A percentile compares a stretch with the other conserved stretches of the same genome.
Conservation (phyloP, 768 basidiomycete genomes). For the Suillus clintonianus region DNA sequence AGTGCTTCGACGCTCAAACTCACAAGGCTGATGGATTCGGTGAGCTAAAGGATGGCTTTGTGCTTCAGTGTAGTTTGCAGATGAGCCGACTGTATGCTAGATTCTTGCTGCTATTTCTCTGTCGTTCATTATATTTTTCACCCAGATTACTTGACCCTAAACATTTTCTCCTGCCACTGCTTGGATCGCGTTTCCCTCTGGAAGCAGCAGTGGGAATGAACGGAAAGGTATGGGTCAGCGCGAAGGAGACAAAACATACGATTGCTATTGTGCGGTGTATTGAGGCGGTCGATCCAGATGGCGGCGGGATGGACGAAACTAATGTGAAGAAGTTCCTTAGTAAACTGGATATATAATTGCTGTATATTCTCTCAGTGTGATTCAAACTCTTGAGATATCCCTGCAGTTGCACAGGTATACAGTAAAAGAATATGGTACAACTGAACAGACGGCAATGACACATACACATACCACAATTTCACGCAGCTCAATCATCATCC, state of each 20-base stretch:
- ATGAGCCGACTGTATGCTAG: constrained; percentile 80
- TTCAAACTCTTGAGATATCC: not conserved
- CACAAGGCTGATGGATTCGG: constrained; percentile 93
- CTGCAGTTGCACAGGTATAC: not conserved
- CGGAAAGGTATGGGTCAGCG: constrained; percentile 87
- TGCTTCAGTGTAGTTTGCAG: constrained; percentile 78
- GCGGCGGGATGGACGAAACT: constrained; percentile 58
- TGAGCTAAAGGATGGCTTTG: constrained; percentile 86
- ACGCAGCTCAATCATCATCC: constrained; percentile 57
- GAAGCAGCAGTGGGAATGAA: constrained; percentile 91
- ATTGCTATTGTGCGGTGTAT: constrained; percentile 80
- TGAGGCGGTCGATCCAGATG: constrained; percentile 77
- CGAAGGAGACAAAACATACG: constrained; percentile 71
- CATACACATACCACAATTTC: not conserved
- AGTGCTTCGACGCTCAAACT: constrained; percentile 94
- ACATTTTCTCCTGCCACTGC: constrained; percentile 78
- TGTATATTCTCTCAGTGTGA: not conserved
- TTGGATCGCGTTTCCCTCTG: constrained; percentile 82
- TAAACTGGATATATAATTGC: constrained; percentile 41
- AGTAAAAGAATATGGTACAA: constrained; percentile 5
- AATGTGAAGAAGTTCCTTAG: constrained; percentile 55
- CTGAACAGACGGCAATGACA: constrained; percentile 1
- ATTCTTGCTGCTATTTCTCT: constrained; percentile 6
- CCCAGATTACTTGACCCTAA: constrained; percentile 75
- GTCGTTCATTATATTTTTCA: constrained; percentile 6